Conservation (phyloP, 1,139 yeast genomes). For the Blastobotrys indianensis region DNA sequence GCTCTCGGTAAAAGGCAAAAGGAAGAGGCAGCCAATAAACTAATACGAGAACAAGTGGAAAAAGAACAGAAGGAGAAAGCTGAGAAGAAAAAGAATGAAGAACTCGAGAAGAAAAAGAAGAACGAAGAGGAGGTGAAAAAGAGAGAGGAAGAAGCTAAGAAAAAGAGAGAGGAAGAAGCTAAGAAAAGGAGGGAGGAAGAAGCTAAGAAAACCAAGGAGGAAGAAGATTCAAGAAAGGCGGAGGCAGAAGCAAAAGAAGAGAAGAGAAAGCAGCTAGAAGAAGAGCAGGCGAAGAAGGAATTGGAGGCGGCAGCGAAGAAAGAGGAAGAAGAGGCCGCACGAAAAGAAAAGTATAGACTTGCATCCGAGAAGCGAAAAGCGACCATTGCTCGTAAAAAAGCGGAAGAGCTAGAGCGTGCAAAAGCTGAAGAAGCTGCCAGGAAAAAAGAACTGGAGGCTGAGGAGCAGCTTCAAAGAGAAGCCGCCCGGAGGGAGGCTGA, state of each 20-base stretch:
- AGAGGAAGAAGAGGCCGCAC: constrained; percentile 11
- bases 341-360: not conserved
- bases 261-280: constrained; percentile 17
- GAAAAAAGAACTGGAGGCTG: not conserved
- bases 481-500: not conserved
- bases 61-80: not conserved
- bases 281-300: constrained; percentile 17
- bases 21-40: too few relatives aligned
- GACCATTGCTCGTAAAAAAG: not conserved
- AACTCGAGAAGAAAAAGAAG: constrained; percentile 5
- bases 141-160: constrained; percentile 3
- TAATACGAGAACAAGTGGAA: too few relatives aligned
- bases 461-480: not conserved
- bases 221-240: too few relatives aligned
- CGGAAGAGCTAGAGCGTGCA: not conserved
- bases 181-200: constrained; percentile 12
- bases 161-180: not conserved
- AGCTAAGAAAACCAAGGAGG: constrained; percentile 15
- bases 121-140: constrained; percentile 7
- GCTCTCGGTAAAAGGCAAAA: too few relatives aligned
- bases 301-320: constrained; percentile 7
- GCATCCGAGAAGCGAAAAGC: constrained; percentile 3
- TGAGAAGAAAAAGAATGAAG: constrained; percentile 4
- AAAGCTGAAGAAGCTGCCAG: not conserved
- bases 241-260: constrained; percentile 12